Percentiles rank a stretch among this genome's conserved stretches.
phyloP scores from a whole-genome alignment of 306 rosid species.

The Adenanthera pavonina region DNA sequence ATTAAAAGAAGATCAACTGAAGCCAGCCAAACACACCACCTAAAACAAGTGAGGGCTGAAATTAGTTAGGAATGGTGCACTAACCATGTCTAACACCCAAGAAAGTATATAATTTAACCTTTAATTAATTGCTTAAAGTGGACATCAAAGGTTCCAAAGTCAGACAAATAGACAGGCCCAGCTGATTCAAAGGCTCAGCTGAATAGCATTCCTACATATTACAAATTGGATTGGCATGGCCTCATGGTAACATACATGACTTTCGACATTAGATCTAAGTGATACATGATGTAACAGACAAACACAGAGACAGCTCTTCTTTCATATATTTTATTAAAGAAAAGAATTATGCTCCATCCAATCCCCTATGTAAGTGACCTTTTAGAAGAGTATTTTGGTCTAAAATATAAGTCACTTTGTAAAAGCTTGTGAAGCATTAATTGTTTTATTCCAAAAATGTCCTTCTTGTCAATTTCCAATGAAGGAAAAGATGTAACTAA shows the following conservation, averaged over 20 bases:
- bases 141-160: background rate
- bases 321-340: background rate
- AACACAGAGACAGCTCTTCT: background rate
- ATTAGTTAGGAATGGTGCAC: background rate
- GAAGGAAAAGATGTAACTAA: too few relatives aligned
- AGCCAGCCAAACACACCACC: background rate
- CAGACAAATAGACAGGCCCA: background rate
- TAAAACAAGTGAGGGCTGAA: background rate
- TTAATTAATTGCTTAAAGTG: background rate
- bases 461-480: too few relatives aligned
- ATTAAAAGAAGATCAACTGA: background rate
- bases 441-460: too few relatives aligned
- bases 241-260: background rate
- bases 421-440: too few relatives aligned
- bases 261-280: background rate
- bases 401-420: too few relatives aligned
- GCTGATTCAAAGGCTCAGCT: constrained; percentile 3
- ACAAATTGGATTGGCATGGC: constrained; percentile 12
- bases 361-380: too few relatives aligned
- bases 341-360: background rate
- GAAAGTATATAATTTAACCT: background rate
- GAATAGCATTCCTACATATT: background rate
- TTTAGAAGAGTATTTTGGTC: too few relatives aligned
- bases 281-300: background rate
- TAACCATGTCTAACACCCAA: background rate